Percentiles rank a stretch among this genome's conserved stretches.
Evolutionary conservation across 495 filamentous ascomycete genomes (phyloP).

Genomic region (Xylaria venustula): DNA sequence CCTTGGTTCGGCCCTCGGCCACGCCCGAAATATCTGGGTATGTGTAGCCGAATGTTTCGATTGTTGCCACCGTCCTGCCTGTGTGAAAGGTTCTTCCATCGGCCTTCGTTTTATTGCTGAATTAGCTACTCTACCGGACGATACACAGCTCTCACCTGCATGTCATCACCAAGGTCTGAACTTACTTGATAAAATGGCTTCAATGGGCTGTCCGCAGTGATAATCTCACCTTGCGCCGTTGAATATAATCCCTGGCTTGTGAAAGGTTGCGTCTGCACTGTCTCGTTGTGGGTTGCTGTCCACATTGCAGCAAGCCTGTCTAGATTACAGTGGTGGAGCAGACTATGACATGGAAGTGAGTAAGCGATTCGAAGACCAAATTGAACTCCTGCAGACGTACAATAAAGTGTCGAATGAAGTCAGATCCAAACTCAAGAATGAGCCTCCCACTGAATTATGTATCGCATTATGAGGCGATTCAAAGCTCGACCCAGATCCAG

Average conservation of each 20-base stretch:
- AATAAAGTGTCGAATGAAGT: conserved; percentile 40
- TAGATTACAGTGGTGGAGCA: conserved; percentile 47
- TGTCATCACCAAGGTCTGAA: background rate
- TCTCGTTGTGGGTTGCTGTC: conserved; percentile 32
- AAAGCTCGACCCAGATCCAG: conserved; percentile 27
- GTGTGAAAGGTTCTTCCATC: conserved; percentile 35
- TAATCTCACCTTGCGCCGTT: conserved; percentile 23
- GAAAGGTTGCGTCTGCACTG: conserved; percentile 24
- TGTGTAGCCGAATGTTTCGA: conserved; percentile 43
- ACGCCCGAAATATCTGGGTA: conserved; percentile 39
- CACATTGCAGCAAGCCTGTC: conserved; percentile 49
- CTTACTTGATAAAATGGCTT: conserved; percentile 42
- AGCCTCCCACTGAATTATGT: conserved; percentile 32
- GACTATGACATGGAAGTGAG: background rate
- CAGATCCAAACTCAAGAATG: conserved; percentile 28
- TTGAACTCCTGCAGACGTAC: conserved; percentile 17
- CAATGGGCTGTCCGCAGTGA: conserved; percentile 40
- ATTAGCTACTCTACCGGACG: background rate
- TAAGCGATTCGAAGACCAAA: background rate
- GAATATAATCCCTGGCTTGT: conserved; percentile 30
- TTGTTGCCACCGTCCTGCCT: conserved; percentile 30
- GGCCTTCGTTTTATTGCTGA: conserved; percentile 2
- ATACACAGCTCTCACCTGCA: background rate
- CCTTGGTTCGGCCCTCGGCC: conserved; percentile 13
- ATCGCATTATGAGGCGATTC: conserved; percentile 37